Percentiles rank a stretch among this genome's conserved stretches.
phyloP scores from a whole-genome alignment of 331 rosid genomes.

The Acacia pycnantha region DNA sequence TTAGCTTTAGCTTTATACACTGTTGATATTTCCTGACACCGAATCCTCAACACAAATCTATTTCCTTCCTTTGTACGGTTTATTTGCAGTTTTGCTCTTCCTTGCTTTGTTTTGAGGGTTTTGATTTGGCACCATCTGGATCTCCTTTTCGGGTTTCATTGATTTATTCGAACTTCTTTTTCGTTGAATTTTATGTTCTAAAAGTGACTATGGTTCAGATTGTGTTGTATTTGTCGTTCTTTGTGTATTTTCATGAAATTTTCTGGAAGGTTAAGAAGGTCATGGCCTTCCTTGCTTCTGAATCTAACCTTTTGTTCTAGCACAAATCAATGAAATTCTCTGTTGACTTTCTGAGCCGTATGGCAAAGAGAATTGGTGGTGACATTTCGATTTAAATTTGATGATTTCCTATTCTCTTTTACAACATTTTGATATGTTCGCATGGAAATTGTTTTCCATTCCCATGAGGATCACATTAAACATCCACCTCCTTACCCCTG shows the following conservation, averaged over 20 bases:
- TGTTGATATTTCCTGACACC: not conserved
- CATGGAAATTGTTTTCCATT: not conserved
- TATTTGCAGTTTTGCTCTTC: not conserved
- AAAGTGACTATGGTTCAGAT: not conserved
- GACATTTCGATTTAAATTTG: slow-evolving; percentile 19
- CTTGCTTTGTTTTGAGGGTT: not conserved
- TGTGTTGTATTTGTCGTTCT: not conserved
- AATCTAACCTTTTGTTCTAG: not conserved
- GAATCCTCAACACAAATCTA: not conserved
- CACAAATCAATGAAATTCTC: not conserved
- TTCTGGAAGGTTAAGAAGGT: slow-evolving; percentile 7
- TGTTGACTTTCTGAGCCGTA: slow-evolving; percentile 1
- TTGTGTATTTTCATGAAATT: not conserved
- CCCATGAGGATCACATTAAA: not conserved
- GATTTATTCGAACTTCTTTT: not conserved
- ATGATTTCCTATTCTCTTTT: not conserved
- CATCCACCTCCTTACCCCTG: not conserved
- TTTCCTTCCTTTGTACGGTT: not conserved
- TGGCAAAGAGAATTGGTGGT: not conserved
- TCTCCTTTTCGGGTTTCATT: slow-evolving; percentile 13
- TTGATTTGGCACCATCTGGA: slow-evolving; percentile 3
- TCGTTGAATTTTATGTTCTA: not conserved
- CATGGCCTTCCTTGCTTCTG: not conserved
- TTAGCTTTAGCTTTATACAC: not conserved
- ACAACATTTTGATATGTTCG: not conserved